Conservation (phyloP, 2,329 filamentous ascomycete genomes). For the Ascochyta koolunga region DNA sequence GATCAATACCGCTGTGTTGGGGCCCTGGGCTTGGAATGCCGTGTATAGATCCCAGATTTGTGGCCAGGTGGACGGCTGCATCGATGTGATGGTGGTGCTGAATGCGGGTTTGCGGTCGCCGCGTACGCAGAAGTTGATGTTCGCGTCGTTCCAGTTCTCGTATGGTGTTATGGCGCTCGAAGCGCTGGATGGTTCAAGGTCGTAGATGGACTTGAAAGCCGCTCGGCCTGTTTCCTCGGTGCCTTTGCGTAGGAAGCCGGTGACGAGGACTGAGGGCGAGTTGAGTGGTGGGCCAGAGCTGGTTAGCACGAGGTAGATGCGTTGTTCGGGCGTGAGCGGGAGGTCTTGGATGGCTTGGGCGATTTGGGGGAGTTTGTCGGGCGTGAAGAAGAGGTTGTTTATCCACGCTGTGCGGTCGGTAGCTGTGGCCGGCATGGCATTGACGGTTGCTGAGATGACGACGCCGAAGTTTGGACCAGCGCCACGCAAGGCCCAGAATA, state of each 20-base stretch:
- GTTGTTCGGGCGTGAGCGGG: slow-evolving; percentile 43
- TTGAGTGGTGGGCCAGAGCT: slow-evolving; percentile 30
- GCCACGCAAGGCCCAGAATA: slow-evolving; percentile 50
- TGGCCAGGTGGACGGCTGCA: slow-evolving; percentile 49
- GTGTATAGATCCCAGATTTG: slow-evolving; percentile 49
- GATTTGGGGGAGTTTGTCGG: slow-evolving; percentile 40
- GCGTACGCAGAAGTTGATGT: slow-evolving; percentile 46
- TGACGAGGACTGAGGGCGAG: slow-evolving; percentile 31
- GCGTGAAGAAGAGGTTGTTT: slow-evolving; percentile 31
- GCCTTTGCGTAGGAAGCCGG: slow-evolving; percentile 44
- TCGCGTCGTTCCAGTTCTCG: slow-evolving; percentile 49
- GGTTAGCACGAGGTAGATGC: slow-evolving; percentile 46
- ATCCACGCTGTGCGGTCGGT: slow-evolving; percentile 34
- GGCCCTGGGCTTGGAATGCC: slow-evolving; percentile 45
- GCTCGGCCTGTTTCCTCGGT: slow-evolving; percentile 37
- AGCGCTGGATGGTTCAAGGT: slow-evolving; percentile 35
- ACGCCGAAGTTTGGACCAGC: slow-evolving; percentile 45
- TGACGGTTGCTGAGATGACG: slow-evolving; percentile 46
- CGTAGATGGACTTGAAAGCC: slow-evolving; percentile 47
- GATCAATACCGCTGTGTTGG: slow-evolving; percentile 43
- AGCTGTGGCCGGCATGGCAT: slow-evolving; percentile 39
- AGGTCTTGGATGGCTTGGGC: slow-evolving; percentile 48
- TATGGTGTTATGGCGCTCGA: slow-evolving; percentile 41
- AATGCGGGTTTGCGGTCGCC: slow-evolving; percentile 51
- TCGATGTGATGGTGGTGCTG: slow-evolving; percentile 40